Conservation (phyloP, 345 rosid genomes). For the Pugionium dolabratum region DNA sequence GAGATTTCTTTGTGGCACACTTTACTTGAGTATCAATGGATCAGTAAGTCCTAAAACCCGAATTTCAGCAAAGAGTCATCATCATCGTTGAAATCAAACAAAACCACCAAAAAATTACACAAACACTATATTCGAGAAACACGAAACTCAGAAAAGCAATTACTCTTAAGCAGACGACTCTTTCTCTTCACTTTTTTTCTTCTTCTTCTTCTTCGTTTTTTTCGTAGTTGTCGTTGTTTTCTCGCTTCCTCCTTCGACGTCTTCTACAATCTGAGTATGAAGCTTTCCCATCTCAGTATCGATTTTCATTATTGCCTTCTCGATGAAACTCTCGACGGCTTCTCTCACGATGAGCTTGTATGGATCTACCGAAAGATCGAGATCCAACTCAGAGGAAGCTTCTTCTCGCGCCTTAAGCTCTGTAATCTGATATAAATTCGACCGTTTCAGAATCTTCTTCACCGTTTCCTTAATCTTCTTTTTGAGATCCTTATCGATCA, state of each 20-base stretch:
- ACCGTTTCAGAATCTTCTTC: conserved; percentile 39
- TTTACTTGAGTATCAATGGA: background rate
- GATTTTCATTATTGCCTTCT: conserved; percentile 19
- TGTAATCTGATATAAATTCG: conserved; percentile 43
- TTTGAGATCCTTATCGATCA: conserved; percentile 26
- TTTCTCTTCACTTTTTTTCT: conserved; percentile 7
- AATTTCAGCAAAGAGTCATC: background rate
- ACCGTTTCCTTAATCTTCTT: conserved; percentile 41
- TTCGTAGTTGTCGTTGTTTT: background rate
- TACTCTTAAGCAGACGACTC: too few species aligned
- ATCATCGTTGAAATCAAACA: background rate
- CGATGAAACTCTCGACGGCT: conserved; percentile 41
- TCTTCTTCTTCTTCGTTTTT: conserved; percentile 22
- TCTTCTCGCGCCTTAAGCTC: conserved; percentile 45
- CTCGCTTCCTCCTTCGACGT: conserved; percentile 19
- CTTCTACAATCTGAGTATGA: conserved; percentile 20
- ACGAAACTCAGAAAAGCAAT: too few species aligned
- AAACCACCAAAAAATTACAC: background rate
- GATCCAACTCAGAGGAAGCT: conserved; percentile 42
- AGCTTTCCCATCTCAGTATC: conserved; percentile 28
- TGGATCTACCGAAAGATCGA: conserved; percentile 40
- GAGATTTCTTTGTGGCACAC: background rate
- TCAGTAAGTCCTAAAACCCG: background rate
- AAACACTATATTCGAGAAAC: background rate
- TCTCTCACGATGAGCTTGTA: conserved; percentile 40